Base-by-base conservation (phyloP, 257 asterid species). In the Ligustrum vulgare region DNA sequence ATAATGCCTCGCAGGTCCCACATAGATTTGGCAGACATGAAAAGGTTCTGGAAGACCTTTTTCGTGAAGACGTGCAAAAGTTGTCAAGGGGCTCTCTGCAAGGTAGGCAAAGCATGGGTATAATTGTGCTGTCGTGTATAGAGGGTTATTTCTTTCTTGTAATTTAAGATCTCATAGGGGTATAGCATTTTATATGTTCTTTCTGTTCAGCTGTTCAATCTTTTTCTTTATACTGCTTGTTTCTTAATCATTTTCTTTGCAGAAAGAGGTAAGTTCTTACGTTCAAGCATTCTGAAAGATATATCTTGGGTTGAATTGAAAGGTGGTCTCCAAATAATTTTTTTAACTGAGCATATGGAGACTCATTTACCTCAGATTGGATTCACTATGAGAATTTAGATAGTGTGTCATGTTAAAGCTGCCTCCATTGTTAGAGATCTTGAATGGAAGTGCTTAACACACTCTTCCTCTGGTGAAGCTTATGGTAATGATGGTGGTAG, bases 191-290 rank as follows among this genome's bases (percentile, higher is more conserved):
- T 64, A n/a, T 72, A 7, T 71, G 12, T 33, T 56, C 18, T 69
- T 39, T 77, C 54, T 65, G 0, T 74, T 73, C 76, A 67, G 73
- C 54, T 31, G 31, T 74, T 47, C 63, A 69, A 68, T 82, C 69
- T 49, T 43, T 76, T 71, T 71, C 56, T 65, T 71, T 82, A 88
- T 79, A 72, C 70, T 80, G 77, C 82, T 72, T 68, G 82, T 79
- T 86, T 79, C 83, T 74, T 75, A 71, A 71, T 79, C 47, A 35
- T 68, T 72, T 78, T 83, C 80, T 86, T 92, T 89, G 98, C 99
- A 89, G 99, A 94, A 89, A 93, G 94, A 93, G 99, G 99, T 95
- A 95, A 95, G 99, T 93, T 86, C 91, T 90, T 90, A 79, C 82
- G 89, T 87, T 85, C 94, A 86, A 92, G 93, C 82, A 75, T 86